Evolutionary conservation across 163 green algal genomes (phyloP), one percentile per base, ranked within the genome.

Genomic region (Picocystis sp.): DNA sequence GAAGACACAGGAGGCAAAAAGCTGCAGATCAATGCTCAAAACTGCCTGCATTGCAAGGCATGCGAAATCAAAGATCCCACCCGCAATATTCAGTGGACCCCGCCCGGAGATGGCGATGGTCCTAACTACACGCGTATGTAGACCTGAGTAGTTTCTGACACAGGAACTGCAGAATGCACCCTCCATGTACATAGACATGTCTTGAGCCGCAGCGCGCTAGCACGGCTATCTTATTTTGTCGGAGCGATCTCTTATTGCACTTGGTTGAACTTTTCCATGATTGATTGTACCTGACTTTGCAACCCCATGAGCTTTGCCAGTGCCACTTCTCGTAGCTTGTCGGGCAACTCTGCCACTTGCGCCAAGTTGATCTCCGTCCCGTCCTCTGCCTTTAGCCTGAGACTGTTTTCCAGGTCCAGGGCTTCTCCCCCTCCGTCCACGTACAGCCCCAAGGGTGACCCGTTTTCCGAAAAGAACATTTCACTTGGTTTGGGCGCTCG

Each of bases 41-140:
- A 95, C 65, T 95, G 84, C 67, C 61, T 87, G 47, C 65, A 74
- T 50, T 72, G 64, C 64, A 92, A 94, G 64, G 82, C 84, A 9
- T 94, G 84, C 61, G 81, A 89, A 64, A 89, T 96, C 64, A 96
- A 96, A 69, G 87, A 95, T 61, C 83, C 85, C 0, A 60, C 52
- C 1, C 73, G 83, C 33, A 95, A 95, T 66, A 96, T 95, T 48
- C 58, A 71, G 3, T 96, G 87, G 87, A 92, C 79, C 1, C 62
- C 79, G 13, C 87, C 87, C 2, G 84, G 95, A 67, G 86, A 81
- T 15, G 79, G 73, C 15, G 77, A 77, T 21, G 80, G 80, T 10
- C 80, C 80, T 1, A 51, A 43, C 3, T 90, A 90, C 53, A 78
- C 63, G 0, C 22, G 70, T 17, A 83, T 74, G 59, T 84, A 38